phyloP scores from a whole-genome alignment of 306 rosid species.

The Prunus padus region DNA sequence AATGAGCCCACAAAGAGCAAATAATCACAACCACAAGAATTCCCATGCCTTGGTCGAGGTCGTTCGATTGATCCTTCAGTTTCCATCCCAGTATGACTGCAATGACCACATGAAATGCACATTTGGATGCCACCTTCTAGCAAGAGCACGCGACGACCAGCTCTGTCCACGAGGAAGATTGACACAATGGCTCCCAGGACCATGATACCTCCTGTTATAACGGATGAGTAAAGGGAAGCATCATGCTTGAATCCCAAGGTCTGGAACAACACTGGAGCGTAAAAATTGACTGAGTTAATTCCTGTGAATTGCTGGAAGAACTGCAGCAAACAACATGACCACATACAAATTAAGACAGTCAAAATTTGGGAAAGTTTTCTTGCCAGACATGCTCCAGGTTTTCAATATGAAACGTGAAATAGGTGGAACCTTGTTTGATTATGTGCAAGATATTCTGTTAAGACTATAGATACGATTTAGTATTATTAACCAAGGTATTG shows the following conservation, averaged over 20 bases:
- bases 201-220: constrained; percentile 61
- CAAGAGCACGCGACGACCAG: constrained; percentile 39
- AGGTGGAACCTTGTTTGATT: too few species aligned
- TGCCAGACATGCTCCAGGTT: background rate
- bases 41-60: constrained; percentile 4
- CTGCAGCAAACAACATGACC: constrained; percentile 18
- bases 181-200: constrained; percentile 54
- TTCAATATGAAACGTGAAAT: too few species aligned
- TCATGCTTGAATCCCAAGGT: constrained; percentile 48
- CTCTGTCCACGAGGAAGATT: constrained; percentile 46
- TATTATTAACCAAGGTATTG: background rate
- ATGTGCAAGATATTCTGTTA: background rate
- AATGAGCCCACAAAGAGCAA: constrained; percentile 15
- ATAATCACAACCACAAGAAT: constrained; percentile 1
- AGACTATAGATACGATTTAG: background rate
- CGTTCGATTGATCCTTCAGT: constrained; percentile 7
- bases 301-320: constrained; percentile 69
- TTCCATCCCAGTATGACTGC: constrained; percentile 9
- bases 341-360: background rate
- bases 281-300: constrained; percentile 66
- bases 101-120: constrained; percentile 10
- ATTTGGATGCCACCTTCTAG: constrained; percentile 22
- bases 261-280: constrained; percentile 62
- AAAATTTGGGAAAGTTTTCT: background rate
- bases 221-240: constrained; percentile 55